phyloP scores from a whole-genome alignment of 441 rosid species.

The Pelargonium australe region DNA sequence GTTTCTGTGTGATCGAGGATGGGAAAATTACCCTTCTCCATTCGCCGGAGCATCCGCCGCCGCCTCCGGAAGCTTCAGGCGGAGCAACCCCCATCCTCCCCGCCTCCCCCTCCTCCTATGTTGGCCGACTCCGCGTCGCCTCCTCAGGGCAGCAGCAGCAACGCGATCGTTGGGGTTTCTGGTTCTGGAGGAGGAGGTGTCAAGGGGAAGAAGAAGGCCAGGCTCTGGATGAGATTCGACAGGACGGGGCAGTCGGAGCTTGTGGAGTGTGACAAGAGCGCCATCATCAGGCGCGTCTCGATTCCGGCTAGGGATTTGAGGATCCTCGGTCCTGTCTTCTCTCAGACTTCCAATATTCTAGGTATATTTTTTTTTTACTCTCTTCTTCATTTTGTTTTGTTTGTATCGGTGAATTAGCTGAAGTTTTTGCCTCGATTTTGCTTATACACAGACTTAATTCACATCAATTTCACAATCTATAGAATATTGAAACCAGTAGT shows the following conservation, averaged over 20 bases:
- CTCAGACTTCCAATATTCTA: conserved; percentile 84
- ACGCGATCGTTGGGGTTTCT: neutral
- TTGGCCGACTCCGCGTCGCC: conserved; percentile 5
- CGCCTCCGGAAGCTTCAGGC: neutral
- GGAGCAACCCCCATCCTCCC: neutral
- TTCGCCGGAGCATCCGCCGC: conserved; percentile 1
- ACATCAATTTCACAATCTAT: neutral
- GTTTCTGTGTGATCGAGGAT: neutral
- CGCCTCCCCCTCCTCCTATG: conserved; percentile 4
- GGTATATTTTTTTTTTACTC: conserved; percentile 33
- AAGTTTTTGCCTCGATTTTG: neutral
- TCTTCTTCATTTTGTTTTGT: neutral
- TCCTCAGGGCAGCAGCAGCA: neutral
- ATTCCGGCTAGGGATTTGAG: conserved; percentile 93
- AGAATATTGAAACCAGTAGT: neutral
- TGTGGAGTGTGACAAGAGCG: conserved; percentile 77
- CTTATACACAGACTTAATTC: neutral
- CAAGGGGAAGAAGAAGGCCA: conserved; percentile 65
- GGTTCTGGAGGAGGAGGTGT: conserved; percentile 22
- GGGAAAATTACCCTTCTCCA: conserved; percentile 1
- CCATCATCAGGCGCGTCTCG: conserved; percentile 62
- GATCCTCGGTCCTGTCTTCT: conserved; percentile 85
- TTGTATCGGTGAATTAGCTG: neutral
- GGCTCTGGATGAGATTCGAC: conserved; percentile 89
- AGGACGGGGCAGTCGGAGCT: conserved; percentile 68